Evolutionary conservation across 345 rosid species (phyloP), one percentile per base, ranked within the genome.

Genomic region (Hibiscus syriacus): DNA sequence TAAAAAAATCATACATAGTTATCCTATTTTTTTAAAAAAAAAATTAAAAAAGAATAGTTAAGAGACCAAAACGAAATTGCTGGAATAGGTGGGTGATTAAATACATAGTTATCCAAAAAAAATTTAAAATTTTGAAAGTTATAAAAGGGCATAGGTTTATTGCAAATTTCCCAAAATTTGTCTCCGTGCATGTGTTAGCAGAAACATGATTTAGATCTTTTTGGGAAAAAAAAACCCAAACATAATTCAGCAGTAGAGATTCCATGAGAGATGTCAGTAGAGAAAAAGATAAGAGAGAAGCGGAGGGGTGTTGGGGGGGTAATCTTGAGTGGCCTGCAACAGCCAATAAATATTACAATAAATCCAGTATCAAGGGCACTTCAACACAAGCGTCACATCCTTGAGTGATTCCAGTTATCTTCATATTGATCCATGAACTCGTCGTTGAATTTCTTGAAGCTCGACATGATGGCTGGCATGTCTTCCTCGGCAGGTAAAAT

Each of bases 361-460:
- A 50, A 66, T 74, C 73, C 85, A n/a, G n/a, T n/a, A n/a, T n/a
- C 17, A n/a, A 49, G 13, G 0, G 5, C 41, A 62, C 29, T 60
- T 23, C 26, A 39, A 22, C 64, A 55, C 50, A 17, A n/a, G 22
- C 23, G 76, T 49, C 79, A 93, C 86, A 93, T 82, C 83, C 96
- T 89, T 16, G 96, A 94, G 73, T 85, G 85, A 62, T 96, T 93
- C 72, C 82, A 68, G 29, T 78, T 41, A 45, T 84, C 92, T 57
- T 89, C 96, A 2, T 90, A 87, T 64, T 82, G 87, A 79, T 83
- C 88, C 98, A 93, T 93, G 88, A 90, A 93, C 78, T 85, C 90
- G 53, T 93, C 86, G 10, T 93, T 93, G 90, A 89, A 93, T 84
- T 86, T 89, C 92, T 89, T 93, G 94, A 90, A 93, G 71, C 92